These are phyloP conservation scores for Moniliophthora roreri DNA, from an alignment of 1,284 basidiomycete genomes.

Conservation along the genomic window DNA sequence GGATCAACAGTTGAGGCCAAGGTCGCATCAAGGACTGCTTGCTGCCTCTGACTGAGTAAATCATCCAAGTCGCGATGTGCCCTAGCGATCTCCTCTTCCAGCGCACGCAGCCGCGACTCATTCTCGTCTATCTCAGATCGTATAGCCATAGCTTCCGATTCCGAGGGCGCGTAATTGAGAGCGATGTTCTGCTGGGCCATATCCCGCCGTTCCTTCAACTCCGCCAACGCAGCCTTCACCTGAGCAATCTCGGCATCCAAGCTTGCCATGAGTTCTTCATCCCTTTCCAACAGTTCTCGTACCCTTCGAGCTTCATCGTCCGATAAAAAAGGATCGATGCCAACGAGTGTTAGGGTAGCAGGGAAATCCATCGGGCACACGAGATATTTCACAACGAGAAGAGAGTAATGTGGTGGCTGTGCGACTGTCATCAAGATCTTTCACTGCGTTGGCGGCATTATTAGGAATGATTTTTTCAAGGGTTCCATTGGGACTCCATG, in stretches of 20 bases:
- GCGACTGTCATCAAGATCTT: too few species aligned
- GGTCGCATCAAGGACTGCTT: neutral
- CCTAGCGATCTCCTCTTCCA: constrained; percentile 9
- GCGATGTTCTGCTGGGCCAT: neutral
- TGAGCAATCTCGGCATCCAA: constrained; percentile 15
- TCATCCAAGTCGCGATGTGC: neutral
- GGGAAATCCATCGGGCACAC: neutral
- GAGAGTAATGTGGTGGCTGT: too few species aligned
- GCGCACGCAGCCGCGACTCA: constrained; percentile 3
- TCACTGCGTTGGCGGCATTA: too few species aligned
- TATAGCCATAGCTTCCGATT: constrained; percentile 5
- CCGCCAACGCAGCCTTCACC: constrained; percentile 7
- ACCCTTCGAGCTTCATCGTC: constrained; percentile 9
- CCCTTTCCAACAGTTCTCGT: constrained; percentile 5
- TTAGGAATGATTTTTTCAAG: too few species aligned
- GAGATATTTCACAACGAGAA: too few species aligned
- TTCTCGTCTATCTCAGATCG: constrained; percentile 1
- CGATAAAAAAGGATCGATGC: constrained; percentile 9
- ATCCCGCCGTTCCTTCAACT: constrained; percentile 7
- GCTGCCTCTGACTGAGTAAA: neutral
- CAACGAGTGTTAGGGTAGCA: constrained; percentile 5
- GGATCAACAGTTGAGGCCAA: neutral
- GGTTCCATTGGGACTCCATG: too few species aligned
- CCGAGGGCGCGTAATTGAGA: constrained; percentile 7
- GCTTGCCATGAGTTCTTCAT: constrained; percentile 13